A percentile compares a stretch with the other conserved stretches of the same genome.
phyloP scores from a whole-genome alignment of 768 basidiomycete genomes.

The Termitomyces bulborhizus region DNA sequence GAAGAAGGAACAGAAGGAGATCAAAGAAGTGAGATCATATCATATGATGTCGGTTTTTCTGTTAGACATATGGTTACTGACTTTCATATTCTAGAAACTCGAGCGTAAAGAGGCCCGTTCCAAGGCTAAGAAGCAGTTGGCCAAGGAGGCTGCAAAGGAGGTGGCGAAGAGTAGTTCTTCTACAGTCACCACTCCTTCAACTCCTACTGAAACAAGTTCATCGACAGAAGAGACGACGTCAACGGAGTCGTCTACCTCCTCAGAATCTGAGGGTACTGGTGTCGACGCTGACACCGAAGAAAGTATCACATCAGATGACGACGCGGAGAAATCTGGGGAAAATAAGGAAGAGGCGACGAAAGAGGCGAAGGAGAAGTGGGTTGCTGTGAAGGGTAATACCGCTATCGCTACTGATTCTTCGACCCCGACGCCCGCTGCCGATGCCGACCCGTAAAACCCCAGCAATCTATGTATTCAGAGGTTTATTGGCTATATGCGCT shows the following conservation, averaged over 20 bases:
- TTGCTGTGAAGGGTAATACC: conserved; percentile 56
- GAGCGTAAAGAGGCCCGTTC: conserved; percentile 50
- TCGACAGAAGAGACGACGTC: conserved; percentile 12
- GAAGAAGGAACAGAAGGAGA: conserved; percentile 47
- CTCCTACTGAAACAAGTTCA: conserved; percentile 30
- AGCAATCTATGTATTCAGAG: conserved; percentile 1
- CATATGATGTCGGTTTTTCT: background rate
- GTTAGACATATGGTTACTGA: background rate
- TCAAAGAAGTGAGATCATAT: conserved; percentile 44
- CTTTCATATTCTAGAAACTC: conserved; percentile 33
- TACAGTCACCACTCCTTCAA: conserved; percentile 20
- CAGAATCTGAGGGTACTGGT: conserved; percentile 55
- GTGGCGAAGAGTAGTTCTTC: conserved; percentile 33
- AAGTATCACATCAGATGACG: conserved; percentile 73
- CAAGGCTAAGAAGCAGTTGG: conserved; percentile 43
- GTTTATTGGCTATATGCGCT: conserved; percentile 3
- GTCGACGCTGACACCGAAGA: conserved; percentile 74
- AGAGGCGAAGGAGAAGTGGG: conserved; percentile 65
- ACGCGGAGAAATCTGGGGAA: conserved; percentile 38
- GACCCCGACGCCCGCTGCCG: conserved; percentile 16
- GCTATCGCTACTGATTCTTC: conserved; percentile 10
- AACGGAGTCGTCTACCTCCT: conserved; percentile 27
- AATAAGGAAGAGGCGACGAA: conserved; percentile 40
- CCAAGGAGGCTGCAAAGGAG: conserved; percentile 10
- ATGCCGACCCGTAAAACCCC: conserved; percentile 13